Conservation (phyloP, 257 asterid genomes). For the Marsdenia floribunda region DNA sequence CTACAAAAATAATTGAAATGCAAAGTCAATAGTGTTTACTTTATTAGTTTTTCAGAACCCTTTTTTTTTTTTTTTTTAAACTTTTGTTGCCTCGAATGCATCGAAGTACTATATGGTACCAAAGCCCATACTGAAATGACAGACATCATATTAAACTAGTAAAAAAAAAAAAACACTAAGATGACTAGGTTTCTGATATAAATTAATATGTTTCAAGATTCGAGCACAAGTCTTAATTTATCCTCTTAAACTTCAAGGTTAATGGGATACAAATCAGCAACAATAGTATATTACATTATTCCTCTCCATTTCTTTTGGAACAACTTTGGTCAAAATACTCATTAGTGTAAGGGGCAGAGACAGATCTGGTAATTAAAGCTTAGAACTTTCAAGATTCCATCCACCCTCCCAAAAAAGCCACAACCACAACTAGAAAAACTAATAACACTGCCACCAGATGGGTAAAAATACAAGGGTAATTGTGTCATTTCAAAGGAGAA, state of each 20-base stretch:
- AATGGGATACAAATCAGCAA: constrained; percentile 12
- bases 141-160: too few species aligned
- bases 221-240: neutral
- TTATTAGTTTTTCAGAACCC: too few species aligned
- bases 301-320: constrained; percentile 18
- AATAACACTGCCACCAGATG: neutral
- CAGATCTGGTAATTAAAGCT: neutral
- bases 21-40: neutral
- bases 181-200: neutral
- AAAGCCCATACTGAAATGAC: neutral
- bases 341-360: neutral
- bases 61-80: too few species aligned
- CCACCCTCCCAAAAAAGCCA: neutral
- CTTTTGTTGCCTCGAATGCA: neutral
- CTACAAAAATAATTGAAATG: constrained; percentile 15
- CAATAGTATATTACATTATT: neutral
- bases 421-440: neutral
- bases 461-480: neutral
- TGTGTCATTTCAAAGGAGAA: neutral
- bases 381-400: constrained; percentile 13
- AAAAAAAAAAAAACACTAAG: neutral
- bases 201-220: neutral
- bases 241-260: neutral
- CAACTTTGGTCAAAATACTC: neutral
- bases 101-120: neutral